Base-by-base conservation (phyloP, 345 rosid genomes). In the Conringia planisiliqua region DNA sequence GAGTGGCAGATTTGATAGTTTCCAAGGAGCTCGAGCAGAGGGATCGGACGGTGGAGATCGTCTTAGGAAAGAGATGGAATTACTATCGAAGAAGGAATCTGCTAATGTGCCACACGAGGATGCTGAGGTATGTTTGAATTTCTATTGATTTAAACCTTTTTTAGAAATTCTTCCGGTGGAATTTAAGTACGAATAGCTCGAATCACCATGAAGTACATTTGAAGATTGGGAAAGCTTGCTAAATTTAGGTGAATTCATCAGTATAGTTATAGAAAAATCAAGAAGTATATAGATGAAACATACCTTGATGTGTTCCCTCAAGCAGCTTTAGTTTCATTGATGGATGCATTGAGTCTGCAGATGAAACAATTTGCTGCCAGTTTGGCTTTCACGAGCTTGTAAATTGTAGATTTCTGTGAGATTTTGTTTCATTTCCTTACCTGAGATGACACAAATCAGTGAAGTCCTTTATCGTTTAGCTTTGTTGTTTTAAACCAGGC, bases 1-100 rank as follows among this genome's bases (percentile, higher is more conserved):
- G 51, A 64, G 16, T 44, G 72, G 39, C 27, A 27, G 56, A 18
- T 58, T 44, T 77, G 75, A 36, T 72, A 59, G 42, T 33, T 27
- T 50, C 7, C 72, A 42, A 50, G 44, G 35, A 79, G 39, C 40
- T 63, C 51, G 47, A 56, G 59, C 42, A 39, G 74, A 58, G 24
- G 72, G 68, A 44, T 71, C 44, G 62, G 79, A 68, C 47, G 78
- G 70, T 35, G 69, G 54, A 29, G 80, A 56, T 78, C 59, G 36
- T 55, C 6, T 26, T 7, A 27, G 16, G 20, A 39, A 7, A 62
- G 78, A 65, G 48, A 66, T 13, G 32, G 72, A 66, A 55, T 68
- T 43, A 26, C 42, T 33, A 2, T 47, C 55, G 32, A 62, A 47
- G 33, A 73, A 70, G 36, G 83, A 50, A 40, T 36, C 66, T 2